Conservation (phyloP, 352 stramenopile genomes). For the Pythium chondricola region DNA sequence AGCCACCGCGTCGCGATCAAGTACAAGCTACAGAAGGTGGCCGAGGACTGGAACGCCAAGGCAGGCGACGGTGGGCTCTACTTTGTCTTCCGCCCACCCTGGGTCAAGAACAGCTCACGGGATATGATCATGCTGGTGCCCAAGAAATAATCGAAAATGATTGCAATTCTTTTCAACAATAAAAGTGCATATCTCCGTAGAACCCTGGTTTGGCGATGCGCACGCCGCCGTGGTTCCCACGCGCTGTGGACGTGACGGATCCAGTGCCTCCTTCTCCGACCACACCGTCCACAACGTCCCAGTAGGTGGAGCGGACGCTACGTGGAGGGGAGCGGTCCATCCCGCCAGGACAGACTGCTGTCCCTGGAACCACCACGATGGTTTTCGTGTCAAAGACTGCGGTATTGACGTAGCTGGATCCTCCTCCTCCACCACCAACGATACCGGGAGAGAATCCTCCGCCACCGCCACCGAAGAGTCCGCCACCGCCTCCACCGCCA, state of each 20-base stretch:
- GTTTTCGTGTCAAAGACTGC: constrained; percentile 34
- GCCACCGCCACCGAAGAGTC: constrained; percentile 57
- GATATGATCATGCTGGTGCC: constrained; percentile 16
- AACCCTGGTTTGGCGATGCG: constrained; percentile 55
- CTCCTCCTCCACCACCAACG: constrained; percentile 54
- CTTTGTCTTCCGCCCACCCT: constrained; percentile 37
- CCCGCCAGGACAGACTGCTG: constrained; percentile 33
- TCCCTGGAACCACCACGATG: constrained; percentile 33
- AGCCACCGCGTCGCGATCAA: constrained; percentile 60
- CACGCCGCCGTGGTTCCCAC: constrained; percentile 59
- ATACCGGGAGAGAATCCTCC: constrained; percentile 69
- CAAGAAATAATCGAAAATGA: background rate
- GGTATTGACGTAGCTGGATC: constrained; percentile 55
- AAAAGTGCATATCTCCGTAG: constrained; percentile 74
- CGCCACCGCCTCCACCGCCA: constrained; percentile 55
- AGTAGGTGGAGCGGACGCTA: constrained; percentile 39
- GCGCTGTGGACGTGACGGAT: constrained; percentile 13
- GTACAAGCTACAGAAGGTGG: constrained; percentile 69
- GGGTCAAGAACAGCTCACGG: constrained; percentile 21
- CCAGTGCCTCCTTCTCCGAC: constrained; percentile 52
- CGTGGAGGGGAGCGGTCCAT: constrained; percentile 48
- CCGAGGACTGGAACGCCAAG: constrained; percentile 69
- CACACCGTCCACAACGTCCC: constrained; percentile 50
- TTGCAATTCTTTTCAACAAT: constrained; percentile 33
- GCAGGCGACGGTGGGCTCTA: constrained; percentile 28